phyloP scores from a whole-genome alignment of 163 green algal genomes.

The Coccomyxa subellipsoidea region DNA sequence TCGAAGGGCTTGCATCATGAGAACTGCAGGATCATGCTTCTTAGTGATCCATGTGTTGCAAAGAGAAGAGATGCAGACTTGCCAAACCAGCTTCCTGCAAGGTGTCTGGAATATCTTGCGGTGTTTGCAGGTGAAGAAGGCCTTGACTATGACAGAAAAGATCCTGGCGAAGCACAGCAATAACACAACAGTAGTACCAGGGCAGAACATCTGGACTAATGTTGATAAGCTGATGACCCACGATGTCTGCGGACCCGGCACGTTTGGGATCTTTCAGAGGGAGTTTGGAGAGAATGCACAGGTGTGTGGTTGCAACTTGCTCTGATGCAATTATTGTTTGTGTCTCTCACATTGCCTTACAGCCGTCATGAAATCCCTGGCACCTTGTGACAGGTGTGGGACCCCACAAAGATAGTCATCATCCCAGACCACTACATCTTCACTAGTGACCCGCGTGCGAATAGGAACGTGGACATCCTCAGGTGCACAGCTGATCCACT shows the following conservation, averaged over 20 bases:
- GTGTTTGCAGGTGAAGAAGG: conserved; percentile 64
- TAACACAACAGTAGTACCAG: conserved; percentile 63
- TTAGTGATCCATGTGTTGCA: too few species aligned
- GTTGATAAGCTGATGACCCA: conserved; percentile 97
- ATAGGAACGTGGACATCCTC: conserved; percentile 97
- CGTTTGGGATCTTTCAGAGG: conserved; percentile 96
- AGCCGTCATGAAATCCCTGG: too few species aligned
- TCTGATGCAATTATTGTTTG: too few species aligned
- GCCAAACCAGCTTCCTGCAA: too few species aligned
- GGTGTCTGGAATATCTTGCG: too few species aligned
- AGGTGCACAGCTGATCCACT: too few species aligned
- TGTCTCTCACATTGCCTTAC: too few species aligned
- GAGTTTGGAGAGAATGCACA: conserved; percentile 90
- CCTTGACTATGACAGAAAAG: conserved; percentile 97
- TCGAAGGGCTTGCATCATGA: too few species aligned
- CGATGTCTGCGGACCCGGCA: conserved; percentile 93
- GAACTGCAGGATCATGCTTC: too few species aligned
- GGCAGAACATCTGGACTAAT: conserved; percentile 92
- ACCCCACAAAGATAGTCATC: conserved; percentile 87
- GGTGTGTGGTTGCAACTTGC: too few species aligned
- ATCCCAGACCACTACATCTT: conserved; percentile 99
- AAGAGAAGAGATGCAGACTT: too few species aligned
- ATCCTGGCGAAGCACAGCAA: conserved; percentile 85
- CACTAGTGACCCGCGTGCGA: conserved; percentile 87
- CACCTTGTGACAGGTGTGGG: conserved; percentile 73